A percentile compares a stretch with the other conserved stretches of the same genome.
These are phyloP conservation scores for Thuja plicata DNA, from an alignment of 83 land plant species.

Conservation along the genomic window DNA sequence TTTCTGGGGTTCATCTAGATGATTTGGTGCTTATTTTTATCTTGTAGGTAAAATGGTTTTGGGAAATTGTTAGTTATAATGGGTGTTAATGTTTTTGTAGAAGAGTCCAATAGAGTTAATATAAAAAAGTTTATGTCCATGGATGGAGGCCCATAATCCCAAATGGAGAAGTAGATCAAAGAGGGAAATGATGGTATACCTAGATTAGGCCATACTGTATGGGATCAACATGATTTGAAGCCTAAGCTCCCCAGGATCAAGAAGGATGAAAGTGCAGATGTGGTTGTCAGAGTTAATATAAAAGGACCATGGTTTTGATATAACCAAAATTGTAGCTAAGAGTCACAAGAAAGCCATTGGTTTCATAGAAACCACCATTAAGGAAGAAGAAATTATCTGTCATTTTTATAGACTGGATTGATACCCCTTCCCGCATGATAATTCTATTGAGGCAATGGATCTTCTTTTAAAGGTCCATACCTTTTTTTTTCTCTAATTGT, in stretches of 20 bases:
- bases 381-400: constrained; percentile 34
- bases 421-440: too few relatives aligned
- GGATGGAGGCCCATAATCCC: neutral
- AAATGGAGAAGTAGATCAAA: neutral
- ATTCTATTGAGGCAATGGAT: too few relatives aligned
- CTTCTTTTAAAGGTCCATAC: too few relatives aligned
- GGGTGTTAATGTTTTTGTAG: too few relatives aligned
- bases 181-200: constrained; percentile 19
- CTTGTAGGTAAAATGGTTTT: neutral
- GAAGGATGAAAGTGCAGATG: constrained; percentile 26
- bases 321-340: constrained; percentile 25
- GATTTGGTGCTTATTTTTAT: neutral
- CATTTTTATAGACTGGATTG: constrained; percentile 31
- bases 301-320: constrained; percentile 24
- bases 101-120: too few relatives aligned
- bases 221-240: constrained; percentile 44
- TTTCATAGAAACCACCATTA: constrained; percentile 22
- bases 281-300: constrained; percentile 30
- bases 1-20: neutral
- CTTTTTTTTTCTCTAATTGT: too few relatives aligned
- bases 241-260: constrained; percentile 26
- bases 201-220: constrained; percentile 33
- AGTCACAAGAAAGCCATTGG: constrained; percentile 35
- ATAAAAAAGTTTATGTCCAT: too few relatives aligned
- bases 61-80: too few relatives aligned